phyloP scores from a whole-genome alignment of 2,329 filamentous ascomycete genomes.

The Pseudogymnoascus sp. region DNA sequence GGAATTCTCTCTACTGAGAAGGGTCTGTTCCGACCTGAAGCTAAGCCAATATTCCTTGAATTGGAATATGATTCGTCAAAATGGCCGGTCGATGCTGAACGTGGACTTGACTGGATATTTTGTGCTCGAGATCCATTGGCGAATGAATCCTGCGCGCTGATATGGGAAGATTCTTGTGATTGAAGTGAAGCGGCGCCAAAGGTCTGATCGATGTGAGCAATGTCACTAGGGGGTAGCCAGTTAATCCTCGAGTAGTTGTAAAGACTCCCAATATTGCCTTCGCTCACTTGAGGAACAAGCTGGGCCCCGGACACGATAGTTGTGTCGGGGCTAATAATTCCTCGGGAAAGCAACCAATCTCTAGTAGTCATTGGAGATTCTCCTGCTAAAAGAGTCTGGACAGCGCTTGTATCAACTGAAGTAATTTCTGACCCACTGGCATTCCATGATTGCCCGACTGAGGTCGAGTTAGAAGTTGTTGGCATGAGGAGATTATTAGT shows the following conservation, averaged over 20 bases:
- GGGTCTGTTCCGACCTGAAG: not conserved
- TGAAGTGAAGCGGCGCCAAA: slow-evolving; percentile 2
- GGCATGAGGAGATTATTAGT: not conserved
- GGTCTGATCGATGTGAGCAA: not conserved
- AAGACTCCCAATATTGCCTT: slow-evolving; percentile 8
- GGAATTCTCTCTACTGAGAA: not conserved
- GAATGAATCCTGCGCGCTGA: not conserved
- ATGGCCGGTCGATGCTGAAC: not conserved
- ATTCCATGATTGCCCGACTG: slow-evolving; percentile 6
- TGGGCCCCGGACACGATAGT: slow-evolving; percentile 5
- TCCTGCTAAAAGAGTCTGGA: not conserved
- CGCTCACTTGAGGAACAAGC: slow-evolving; percentile 9
- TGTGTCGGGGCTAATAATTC: slow-evolving; percentile 2
- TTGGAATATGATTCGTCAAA: not conserved
- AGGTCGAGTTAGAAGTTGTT: not conserved
- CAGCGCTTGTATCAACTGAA: not conserved
- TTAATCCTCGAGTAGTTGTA: slow-evolving; percentile 10
- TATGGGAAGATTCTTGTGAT: not conserved
- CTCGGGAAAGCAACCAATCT: not conserved
- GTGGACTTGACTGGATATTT: not conserved
- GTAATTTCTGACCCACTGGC: not conserved
- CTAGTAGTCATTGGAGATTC: not conserved
- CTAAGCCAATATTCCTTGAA: not conserved
- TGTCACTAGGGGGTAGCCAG: slow-evolving; percentile 1
- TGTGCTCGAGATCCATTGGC: not conserved